phyloP scores from a whole-genome alignment of 116 monocot species.

The Phalaenopsis hybrid region DNA sequence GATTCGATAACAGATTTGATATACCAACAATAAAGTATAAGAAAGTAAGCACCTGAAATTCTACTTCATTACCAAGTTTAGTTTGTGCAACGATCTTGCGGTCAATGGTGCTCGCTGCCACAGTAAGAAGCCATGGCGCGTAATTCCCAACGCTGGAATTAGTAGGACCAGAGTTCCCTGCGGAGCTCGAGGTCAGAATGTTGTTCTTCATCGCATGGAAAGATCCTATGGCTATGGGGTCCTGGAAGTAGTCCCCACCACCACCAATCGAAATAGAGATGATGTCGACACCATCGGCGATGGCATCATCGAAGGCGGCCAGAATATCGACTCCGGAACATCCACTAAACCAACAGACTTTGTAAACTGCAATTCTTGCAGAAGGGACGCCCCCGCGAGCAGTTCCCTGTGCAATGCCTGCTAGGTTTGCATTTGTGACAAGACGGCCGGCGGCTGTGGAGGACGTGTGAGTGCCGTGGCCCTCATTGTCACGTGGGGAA shows the following conservation, averaged over 20 bases:
- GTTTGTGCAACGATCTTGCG: constrained; percentile 5
- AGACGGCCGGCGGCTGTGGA: constrained; percentile 11
- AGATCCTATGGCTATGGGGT: constrained; percentile 15
- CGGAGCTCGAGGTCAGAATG: constrained; percentile 8
- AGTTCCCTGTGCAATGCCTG: not conserved
- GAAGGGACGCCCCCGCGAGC: constrained; percentile 13
- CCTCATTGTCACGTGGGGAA: constrained; percentile 7
- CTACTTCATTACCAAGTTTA: constrained; percentile 3
- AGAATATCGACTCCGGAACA: constrained; percentile 7
- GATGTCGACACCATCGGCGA: constrained; percentile 22
- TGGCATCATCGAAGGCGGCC: constrained; percentile 19
- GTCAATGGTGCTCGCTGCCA: constrained; percentile 18
- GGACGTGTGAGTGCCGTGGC: constrained; percentile 12
- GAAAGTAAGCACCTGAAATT: not conserved
- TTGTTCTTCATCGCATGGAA: constrained; percentile 23
- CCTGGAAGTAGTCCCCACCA: not conserved
- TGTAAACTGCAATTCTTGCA: constrained; percentile 17
- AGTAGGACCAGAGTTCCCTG: constrained; percentile 7
- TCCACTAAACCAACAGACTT: constrained; percentile 7
- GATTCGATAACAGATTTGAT: no score
- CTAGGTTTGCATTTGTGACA: not conserved
- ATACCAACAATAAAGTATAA: no score
- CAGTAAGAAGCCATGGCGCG: constrained; percentile 12
- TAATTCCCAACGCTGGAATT: not conserved
- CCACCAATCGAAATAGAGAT: constrained; percentile 14